Evolutionary conservation across 331 rosid genomes (phyloP).

Genomic region (Acacia concinna): DNA sequence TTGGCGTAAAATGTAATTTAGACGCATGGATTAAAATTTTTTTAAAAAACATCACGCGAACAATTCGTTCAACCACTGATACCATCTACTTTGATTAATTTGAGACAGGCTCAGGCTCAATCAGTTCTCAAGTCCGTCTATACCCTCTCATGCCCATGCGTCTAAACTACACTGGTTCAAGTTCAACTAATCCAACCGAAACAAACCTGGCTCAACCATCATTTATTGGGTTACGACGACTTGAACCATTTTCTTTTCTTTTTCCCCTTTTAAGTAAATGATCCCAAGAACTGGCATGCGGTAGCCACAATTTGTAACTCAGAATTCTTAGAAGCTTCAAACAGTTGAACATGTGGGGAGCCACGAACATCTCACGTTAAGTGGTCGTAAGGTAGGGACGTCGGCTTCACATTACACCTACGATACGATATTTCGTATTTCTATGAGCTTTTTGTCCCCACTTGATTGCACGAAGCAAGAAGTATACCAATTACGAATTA

Average conservation of each 20-base stretch:
- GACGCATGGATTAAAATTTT: neutral
- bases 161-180: neutral
- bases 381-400: too few relatives aligned
- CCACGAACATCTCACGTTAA: too few relatives aligned
- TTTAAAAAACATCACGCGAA: neutral
- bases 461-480: neutral
- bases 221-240: too few relatives aligned
- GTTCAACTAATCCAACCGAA: too few relatives aligned
- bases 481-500: neutral
- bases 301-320: neutral
- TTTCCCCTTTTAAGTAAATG: neutral
- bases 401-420: neutral
- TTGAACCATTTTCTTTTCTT: too few relatives aligned
- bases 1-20: neutral
- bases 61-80: neutral
- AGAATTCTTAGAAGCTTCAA: too few relatives aligned
- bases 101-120: neutral
- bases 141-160: neutral
- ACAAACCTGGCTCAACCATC: too few relatives aligned
- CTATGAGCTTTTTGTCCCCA: too few relatives aligned
- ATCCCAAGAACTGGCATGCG: too few relatives aligned
- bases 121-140: neutral
- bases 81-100: neutral
- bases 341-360: neutral
- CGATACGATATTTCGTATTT: too few relatives aligned